Percentiles rank a stretch among this genome's conserved stretches.
phyloP scores from a whole-genome alignment of 2,329 filamentous ascomycete species.

The Neonectria faginata region DNA sequence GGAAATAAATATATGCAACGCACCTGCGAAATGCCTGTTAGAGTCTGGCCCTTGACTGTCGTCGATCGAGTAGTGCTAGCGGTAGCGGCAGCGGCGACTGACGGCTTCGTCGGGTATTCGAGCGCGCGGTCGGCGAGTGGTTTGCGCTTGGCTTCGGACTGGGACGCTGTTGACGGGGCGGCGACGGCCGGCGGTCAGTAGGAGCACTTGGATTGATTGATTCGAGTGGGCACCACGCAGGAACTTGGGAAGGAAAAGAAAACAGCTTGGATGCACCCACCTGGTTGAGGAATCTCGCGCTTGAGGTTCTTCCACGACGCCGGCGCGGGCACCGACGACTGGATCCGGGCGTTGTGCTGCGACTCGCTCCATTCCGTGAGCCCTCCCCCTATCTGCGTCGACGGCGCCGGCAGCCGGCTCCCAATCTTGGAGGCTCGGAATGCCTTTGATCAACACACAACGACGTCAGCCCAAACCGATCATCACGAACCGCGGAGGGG shows the following conservation, averaged over 20 bases:
- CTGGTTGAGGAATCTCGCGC: conserved; percentile 61
- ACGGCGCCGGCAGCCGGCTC: conserved; percentile 50
- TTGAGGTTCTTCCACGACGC: conserved; percentile 60
- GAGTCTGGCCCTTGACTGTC: conserved; percentile 59
- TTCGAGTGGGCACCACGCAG: too few relatives aligned
- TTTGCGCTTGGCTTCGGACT: conserved; percentile 71
- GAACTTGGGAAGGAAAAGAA: neutral
- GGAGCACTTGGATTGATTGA: neutral
- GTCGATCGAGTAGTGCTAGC: conserved; percentile 52
- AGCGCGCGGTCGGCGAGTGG: conserved; percentile 66
- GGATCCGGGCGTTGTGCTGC: conserved; percentile 68
- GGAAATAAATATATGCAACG: conserved; percentile 26
- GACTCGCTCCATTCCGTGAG: conserved; percentile 70
- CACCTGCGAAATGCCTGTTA: conserved; percentile 50
- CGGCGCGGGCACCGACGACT: conserved; percentile 56
- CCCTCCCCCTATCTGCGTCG: conserved; percentile 46
- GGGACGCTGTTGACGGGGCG: conserved; percentile 54
- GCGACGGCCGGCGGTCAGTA: conserved; percentile 30
- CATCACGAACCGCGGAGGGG: neutral
- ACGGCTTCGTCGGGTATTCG: conserved; percentile 60
- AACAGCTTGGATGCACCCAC: conserved; percentile 45
- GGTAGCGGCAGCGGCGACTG: conserved; percentile 54
- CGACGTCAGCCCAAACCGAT: conserved; percentile 11
- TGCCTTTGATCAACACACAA: conserved; percentile 37
- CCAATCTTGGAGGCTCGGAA: conserved; percentile 46